Evolutionary conservation across 2,329 filamentous ascomycete genomes (phyloP), one percentile per base, ranked within the genome.

Genomic region (Reticulascus tulasneorum): DNA sequence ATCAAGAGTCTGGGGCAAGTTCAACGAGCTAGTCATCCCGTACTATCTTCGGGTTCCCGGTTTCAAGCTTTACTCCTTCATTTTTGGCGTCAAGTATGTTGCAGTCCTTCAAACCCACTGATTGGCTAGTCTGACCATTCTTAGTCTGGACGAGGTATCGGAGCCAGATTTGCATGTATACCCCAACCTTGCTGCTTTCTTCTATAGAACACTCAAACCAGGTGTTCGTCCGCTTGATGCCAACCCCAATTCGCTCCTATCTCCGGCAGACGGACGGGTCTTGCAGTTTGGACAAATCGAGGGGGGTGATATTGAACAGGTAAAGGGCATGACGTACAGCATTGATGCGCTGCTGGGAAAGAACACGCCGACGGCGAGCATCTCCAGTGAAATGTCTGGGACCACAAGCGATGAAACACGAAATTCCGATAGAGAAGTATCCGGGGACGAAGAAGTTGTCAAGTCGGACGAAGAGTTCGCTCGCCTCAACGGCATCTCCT

Each of bases 251-350:
- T 85, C 88, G 9, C 66, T 98, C 6, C 67, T 97, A 7, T 93
- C 88, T 1, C 94, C 93, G 1, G 80, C 93, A 6, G 93, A 98
- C 59, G 93, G 93, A 29, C 84, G 85, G 46, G 76, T 98, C 29
- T 76, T 98, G 18, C 91, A 97, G 52, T 96, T 89, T 50, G 93
- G 93, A 9, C 82, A 81, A 50, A 96, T 98, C 38, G 84, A 94
- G 53, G 81, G 90, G 52, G 90, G 91, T 30, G 88, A 96, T 54
- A 94, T 98, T 27, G 93, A 98, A 60, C 93, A 98, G 65, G 91
- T 98, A 46, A 98, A 98, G 65, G 93, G 93, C 42, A 93, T 98
- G 74, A 98, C 93, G 1, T 98, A 98, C 64, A 94, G 84, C 48
- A 77, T 98, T 36, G 93, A 98, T 57, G 90, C 93, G 7, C 75